Conservation (phyloP, 192 early-diverging fungal species). For the Lobosporangium transversale region DNA sequence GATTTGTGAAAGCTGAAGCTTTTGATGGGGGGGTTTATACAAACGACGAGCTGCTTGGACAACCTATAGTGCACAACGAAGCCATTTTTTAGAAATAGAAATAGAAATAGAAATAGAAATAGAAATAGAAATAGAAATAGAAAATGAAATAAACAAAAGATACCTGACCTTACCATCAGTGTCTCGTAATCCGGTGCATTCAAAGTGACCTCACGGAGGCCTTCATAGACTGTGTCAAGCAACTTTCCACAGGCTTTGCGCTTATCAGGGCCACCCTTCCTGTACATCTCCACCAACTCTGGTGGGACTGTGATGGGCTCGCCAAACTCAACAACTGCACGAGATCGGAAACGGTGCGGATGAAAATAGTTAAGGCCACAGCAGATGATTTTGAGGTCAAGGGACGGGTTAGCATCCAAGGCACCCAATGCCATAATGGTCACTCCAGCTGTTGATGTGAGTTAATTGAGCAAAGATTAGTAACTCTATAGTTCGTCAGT, state of each 20-base stretch:
- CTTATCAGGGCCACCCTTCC: slow-evolving; percentile 82
- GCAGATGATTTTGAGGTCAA: slow-evolving; percentile 95
- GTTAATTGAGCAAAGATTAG: neutral
- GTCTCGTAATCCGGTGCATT: slow-evolving; percentile 95
- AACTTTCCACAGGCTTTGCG: slow-evolving; percentile 83
- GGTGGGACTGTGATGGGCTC: slow-evolving; percentile 82
- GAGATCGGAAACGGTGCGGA: slow-evolving; percentile 92
- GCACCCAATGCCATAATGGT: slow-evolving; percentile 91
- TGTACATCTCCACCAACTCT: slow-evolving; percentile 87
- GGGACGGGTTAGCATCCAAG: slow-evolving; percentile 81
- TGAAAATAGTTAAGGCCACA: slow-evolving; percentile 96
- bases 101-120: neutral
- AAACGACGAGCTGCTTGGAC: slow-evolving; percentile 94
- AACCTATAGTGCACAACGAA: slow-evolving; percentile 54
- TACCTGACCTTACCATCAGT: slow-evolving; percentile 83
- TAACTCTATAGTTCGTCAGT: neutral
- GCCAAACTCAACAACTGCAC: slow-evolving; percentile 98
- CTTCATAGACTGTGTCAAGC: slow-evolving; percentile 82
- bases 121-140: too few species aligned
- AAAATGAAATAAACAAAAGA: too few species aligned
- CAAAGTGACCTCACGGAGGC: slow-evolving; percentile 88
- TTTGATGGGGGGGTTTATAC: slow-evolving; percentile 88
- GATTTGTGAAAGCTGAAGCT: slow-evolving; percentile 84
- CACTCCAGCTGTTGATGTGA: slow-evolving; percentile 66
- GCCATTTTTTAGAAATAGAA: neutral